Base-by-base conservation (phyloP, 352 stramenopile species). In the Pythium aristosporum region DNA sequence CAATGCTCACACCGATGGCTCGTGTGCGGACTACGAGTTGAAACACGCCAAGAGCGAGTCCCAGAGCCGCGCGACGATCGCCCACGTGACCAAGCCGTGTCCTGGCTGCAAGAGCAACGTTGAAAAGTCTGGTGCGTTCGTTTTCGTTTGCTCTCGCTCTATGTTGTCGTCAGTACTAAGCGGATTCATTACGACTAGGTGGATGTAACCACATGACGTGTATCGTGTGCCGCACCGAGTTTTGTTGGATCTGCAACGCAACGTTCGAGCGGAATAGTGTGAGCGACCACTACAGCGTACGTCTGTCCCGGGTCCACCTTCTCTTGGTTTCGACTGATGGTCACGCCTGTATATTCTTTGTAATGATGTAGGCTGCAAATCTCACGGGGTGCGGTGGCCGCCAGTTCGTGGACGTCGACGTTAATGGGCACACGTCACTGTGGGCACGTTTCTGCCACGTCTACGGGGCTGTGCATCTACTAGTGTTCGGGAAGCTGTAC, bases 1-100 rank as follows among this genome's bases (percentile, higher is more conserved):
- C 1, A 30, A 30, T 5, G 25, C 25, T 30, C 25, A 30, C 25
- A 5, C 25, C 25, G 25, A 30, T 30, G n/a, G 48, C 2, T 55
- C 46, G 28, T 69, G 63, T 15, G 63, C 48, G 7, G 49, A 69
- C 32, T 69, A 63, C 37, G 53, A 62, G 21, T 34, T 60, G n/a
- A 37, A 60, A 30, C 25, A 30, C 25, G 25, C 25, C 25, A 5
- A 30, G 25, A 30, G 25, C 25, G 25, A 30, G 25, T 5, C 25
- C 25, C 25, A 30, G 25, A 30, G 25, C 25, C 25, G 25, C 25
- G 25, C 25, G 25, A 30, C 25, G 25, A 30, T 30, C 25, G 25
- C 25, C 25, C 25, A 5, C 5, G 25, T 30, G 25, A 5, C 25
- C 25, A 30, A 30, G 25, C 25, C 25, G 25, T 30, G 25, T 30